Evolutionary conservation across 1,284 basidiomycete genomes (phyloP).

Genomic region (Boletellus sp.): DNA sequence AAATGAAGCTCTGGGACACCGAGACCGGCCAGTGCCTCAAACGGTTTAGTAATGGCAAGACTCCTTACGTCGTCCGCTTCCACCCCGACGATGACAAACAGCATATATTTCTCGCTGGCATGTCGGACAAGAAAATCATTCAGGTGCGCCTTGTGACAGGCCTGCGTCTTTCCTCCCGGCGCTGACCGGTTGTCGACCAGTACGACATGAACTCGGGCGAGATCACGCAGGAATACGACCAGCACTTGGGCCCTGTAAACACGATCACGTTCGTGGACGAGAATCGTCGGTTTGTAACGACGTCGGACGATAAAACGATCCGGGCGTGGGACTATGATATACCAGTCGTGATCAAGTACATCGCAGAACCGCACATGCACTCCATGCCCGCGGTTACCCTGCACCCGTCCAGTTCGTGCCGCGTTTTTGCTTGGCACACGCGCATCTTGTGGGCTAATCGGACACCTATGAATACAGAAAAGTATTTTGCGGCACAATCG

Average conservation of each 20-base stretch:
- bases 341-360: slow-evolving; percentile 98
- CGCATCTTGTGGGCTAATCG: not conserved
- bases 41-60: slow-evolving; percentile 95
- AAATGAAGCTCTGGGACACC: slow-evolving; percentile 99
- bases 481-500: slow-evolving; percentile 96
- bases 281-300: slow-evolving; percentile 95
- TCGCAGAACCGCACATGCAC: slow-evolving; percentile 99
- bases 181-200: slow-evolving; percentile 42
- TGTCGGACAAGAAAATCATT: slow-evolving; percentile 99
- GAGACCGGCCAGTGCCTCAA: slow-evolving; percentile 96
- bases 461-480: slow-evolving; percentile 51
- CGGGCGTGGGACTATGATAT: slow-evolving; percentile 99
- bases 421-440: not conserved
- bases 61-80: slow-evolving; percentile 92
- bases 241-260: slow-evolving; percentile 97
- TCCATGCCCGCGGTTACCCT: slow-evolving; percentile 97
- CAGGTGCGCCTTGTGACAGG: slow-evolving; percentile 55
- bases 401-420: slow-evolving; percentile 84
- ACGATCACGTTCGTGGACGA: slow-evolving; percentile 98
- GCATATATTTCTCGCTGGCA: slow-evolving; percentile 94
- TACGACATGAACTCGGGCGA: slow-evolving; percentile 93
- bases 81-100: slow-evolving; percentile 97
- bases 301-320: slow-evolving; percentile 99
- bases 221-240: slow-evolving; percentile 97
- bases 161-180: not conserved